These are phyloP conservation scores for Trichoderma erinaceum DNA, from an alignment of 495 filamentous ascomycete genomes.

Conservation along the genomic window DNA sequence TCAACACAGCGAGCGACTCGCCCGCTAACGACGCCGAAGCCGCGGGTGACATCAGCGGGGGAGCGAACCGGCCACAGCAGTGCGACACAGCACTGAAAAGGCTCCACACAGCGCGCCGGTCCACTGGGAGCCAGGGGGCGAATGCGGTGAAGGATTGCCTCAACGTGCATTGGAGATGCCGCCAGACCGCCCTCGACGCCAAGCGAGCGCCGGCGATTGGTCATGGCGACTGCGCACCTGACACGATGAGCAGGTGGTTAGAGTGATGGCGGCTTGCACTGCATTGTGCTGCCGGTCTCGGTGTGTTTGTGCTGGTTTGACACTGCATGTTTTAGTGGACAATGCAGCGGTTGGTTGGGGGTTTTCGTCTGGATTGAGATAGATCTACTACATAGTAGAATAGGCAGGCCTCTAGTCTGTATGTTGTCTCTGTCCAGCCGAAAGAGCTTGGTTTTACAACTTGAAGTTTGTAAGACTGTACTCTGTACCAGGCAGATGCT, in stretches of 20 bases:
- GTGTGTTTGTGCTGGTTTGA: background rate
- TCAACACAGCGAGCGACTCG: background rate
- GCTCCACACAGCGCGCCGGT: background rate
- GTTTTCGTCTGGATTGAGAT: too few relatives aligned
- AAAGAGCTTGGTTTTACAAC: too few relatives aligned
- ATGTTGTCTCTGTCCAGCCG: too few relatives aligned
- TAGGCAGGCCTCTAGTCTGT: too few relatives aligned
- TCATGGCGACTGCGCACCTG: background rate
- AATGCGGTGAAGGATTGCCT: background rate
- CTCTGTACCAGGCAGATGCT: too few relatives aligned
- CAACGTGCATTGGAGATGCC: background rate
- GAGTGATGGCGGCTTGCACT: background rate
- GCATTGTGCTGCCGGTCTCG: slow-evolving; percentile 8
- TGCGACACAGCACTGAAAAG: slow-evolving; percentile 1
- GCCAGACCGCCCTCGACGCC: background rate
- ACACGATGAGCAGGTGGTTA: background rate
- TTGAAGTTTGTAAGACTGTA: too few relatives aligned
- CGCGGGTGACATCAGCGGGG: slow-evolving; percentile 13
- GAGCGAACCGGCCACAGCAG: background rate
- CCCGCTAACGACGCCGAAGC: background rate
- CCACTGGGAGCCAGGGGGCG: background rate
- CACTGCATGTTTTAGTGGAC: background rate
- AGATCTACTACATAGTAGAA: too few relatives aligned
- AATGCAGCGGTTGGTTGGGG: too few relatives aligned
- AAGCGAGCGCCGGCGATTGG: background rate